Percentiles rank a stretch among this genome's conserved stretches.
These are phyloP conservation scores for Cicer judaicum DNA, from an alignment of 306 rosid species.

Conservation along the genomic window DNA sequence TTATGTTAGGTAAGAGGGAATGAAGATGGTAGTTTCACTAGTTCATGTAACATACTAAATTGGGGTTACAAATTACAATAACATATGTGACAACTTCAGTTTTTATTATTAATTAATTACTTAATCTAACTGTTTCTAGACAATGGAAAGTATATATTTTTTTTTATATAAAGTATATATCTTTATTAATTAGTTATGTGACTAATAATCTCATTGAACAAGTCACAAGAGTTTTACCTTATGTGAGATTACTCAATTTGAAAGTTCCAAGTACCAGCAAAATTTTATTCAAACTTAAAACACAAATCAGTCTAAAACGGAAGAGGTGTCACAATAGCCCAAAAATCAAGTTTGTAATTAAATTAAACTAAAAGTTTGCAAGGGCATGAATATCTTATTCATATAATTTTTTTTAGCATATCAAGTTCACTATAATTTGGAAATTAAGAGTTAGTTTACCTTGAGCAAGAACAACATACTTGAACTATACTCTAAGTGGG, in stretches of 20 bases:
- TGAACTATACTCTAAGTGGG: too few relatives aligned
- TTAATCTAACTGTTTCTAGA: slow-evolving; percentile 27
- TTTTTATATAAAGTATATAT: background rate
- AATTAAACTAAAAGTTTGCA: too few relatives aligned
- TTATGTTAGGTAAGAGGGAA: background rate
- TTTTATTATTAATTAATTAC: slow-evolving; percentile 19
- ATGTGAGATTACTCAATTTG: background rate
- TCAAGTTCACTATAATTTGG: too few relatives aligned
- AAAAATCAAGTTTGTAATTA: too few relatives aligned
- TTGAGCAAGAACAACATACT: too few relatives aligned
- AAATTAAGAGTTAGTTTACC: too few relatives aligned
- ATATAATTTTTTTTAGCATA: too few relatives aligned
- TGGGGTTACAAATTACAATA: slow-evolving; percentile 26
- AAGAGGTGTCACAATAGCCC: too few relatives aligned
- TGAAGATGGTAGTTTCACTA: slow-evolving; percentile 32
- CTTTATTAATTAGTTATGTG: slow-evolving; percentile 27
- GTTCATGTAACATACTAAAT: slow-evolving; percentile 15
- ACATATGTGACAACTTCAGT: background rate
- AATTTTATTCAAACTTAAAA: too few relatives aligned
- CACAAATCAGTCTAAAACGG: too few relatives aligned
- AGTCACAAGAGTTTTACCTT: background rate
- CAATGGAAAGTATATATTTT: background rate
- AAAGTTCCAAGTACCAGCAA: too few relatives aligned
- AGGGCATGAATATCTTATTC: too few relatives aligned
- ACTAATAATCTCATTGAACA: background rate